Percentiles rank a stretch among this genome's conserved stretches.
Conservation (phyloP, 2,329 filamentous ascomycete species). For the Akanthomyces uredinophilus region DNA sequence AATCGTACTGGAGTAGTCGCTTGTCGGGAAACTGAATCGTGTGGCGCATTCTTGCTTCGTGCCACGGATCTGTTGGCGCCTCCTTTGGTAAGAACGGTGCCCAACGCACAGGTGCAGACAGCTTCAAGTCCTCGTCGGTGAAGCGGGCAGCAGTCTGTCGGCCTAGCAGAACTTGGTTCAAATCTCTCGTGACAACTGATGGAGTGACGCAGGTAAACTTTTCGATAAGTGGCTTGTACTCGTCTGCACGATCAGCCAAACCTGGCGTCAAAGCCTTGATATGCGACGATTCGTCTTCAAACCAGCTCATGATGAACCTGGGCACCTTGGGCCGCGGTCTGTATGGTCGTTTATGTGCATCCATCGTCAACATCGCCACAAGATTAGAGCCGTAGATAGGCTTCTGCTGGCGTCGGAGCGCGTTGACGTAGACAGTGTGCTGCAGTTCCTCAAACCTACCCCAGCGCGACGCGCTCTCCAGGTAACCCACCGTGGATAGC, state of each 20-base stretch:
- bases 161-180: slow-evolving; percentile 64
- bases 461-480: slow-evolving; percentile 67
- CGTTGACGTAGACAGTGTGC: slow-evolving; percentile 74
- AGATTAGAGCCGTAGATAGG: slow-evolving; percentile 78
- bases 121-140: slow-evolving; percentile 49
- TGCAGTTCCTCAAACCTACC: slow-evolving; percentile 72
- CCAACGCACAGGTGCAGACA: slow-evolving; percentile 52
- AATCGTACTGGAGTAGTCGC: slow-evolving; percentile 93
- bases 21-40: slow-evolving; percentile 97
- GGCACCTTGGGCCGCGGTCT: slow-evolving; percentile 57
- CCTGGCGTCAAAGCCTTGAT: slow-evolving; percentile 67
- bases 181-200: slow-evolving; percentile 74
- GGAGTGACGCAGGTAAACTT: slow-evolving; percentile 93
- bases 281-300: slow-evolving; percentile 62
- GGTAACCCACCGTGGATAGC: slow-evolving; percentile 62
- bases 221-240: slow-evolving; percentile 69
- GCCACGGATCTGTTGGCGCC: slow-evolving; percentile 71
- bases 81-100: slow-evolving; percentile 53
- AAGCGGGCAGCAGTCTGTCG: slow-evolving; percentile 53
- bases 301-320: slow-evolving; percentile 65
- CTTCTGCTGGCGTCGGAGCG: slow-evolving; percentile 70
- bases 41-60: slow-evolving; percentile 84
- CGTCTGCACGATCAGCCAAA: slow-evolving; percentile 65
- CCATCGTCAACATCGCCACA: slow-evolving; percentile 68
- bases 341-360: slow-evolving; percentile 52